A percentile compares a stretch with the other conserved stretches of the same genome.
Conservation (phyloP, 352 stramenopile species). For the Stramenopiles sp. region DNA sequence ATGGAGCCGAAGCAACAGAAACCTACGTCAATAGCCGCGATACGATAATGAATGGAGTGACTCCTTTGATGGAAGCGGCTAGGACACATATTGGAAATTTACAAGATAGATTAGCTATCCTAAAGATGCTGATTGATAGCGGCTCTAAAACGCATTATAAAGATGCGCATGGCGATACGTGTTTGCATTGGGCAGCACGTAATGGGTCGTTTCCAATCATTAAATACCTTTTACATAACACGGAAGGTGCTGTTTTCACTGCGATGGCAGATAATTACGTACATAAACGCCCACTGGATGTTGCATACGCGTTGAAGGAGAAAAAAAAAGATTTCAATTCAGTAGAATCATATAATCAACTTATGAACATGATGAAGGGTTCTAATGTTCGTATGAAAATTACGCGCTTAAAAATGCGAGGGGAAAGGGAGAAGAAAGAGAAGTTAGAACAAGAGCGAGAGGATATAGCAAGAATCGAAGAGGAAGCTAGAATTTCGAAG, state of each 20-base stretch:
- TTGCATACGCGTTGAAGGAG: not conserved
- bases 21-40: not conserved
- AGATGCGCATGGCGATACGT: not conserved
- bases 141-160: not conserved
- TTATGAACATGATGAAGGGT: constrained; percentile 5
- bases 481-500: not conserved
- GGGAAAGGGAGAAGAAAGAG: not conserved
- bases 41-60: not conserved
- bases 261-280: not conserved
- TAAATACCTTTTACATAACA: not conserved
- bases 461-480: not conserved
- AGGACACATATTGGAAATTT: constrained; percentile 1
- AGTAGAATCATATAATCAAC: not conserved
- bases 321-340: not conserved
- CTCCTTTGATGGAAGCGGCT: not conserved
- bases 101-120: not conserved
- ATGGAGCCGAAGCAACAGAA: not conserved
- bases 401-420: not conserved
- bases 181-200: not conserved
- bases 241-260: not conserved
- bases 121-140: not conserved
- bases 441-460: not conserved
- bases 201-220: not conserved
- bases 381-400: not conserved
- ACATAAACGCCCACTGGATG: not conserved